Percentiles rank a stretch among this genome's conserved stretches.
phyloP scores from a whole-genome alignment of 208 protist species.

The Trypanosoma rangeli region DNA sequence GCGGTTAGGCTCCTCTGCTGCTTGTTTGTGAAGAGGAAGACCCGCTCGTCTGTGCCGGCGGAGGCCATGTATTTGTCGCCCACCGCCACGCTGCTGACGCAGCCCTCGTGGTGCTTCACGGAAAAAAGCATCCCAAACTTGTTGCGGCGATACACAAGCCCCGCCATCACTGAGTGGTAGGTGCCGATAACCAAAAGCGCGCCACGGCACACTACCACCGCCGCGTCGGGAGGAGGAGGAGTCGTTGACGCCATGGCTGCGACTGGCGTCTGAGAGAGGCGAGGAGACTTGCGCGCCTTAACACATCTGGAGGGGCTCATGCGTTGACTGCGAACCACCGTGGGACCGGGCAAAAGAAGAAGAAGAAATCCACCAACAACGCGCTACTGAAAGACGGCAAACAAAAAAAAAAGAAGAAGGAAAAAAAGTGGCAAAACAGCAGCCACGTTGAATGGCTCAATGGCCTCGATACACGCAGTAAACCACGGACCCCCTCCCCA shows the following conservation, averaged over 20 bases:
- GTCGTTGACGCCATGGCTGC: neutral
- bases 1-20: conserved; percentile 26
- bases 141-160: conserved; percentile 44
- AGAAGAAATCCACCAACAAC: neutral
- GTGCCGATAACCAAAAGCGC: conserved; percentile 72
- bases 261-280: neutral
- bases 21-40: conserved; percentile 83
- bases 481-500: neutral
- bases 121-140: conserved; percentile 76
- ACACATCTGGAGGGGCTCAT: neutral
- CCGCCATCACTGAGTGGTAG: conserved; percentile 76
- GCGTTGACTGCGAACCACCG: neutral
- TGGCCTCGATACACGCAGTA: neutral
- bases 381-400: neutral
- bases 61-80: conserved; percentile 56
- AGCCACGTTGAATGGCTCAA: neutral
- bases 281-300: neutral
- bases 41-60: conserved; percentile 70
- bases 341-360: conserved; percentile 5
- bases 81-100: conserved; percentile 42
- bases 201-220: conserved; percentile 26
- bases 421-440: conserved; percentile 12
- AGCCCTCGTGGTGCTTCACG: conserved; percentile 69
- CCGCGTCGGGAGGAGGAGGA: neutral
- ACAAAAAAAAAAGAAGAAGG: conserved; percentile 17